Base-by-base conservation (phyloP, 2,329 filamentous ascomycete genomes). In the Raffaelea albimanens region DNA sequence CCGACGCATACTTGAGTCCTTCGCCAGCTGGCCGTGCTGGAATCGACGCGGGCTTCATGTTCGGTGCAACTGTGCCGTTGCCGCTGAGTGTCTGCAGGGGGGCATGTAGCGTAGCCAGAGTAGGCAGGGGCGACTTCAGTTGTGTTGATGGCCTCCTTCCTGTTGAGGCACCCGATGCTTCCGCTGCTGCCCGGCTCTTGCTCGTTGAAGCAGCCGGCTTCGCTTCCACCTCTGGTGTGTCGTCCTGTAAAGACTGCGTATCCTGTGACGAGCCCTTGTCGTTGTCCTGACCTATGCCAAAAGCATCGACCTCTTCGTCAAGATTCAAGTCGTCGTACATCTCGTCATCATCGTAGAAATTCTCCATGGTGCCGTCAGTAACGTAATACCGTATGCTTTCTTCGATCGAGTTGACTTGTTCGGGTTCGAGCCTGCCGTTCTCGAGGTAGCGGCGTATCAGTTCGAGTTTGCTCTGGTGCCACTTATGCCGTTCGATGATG, bases 361-460 rank as follows among this genome's bases (percentile, higher is more conserved):
- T 91, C 41, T 87, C 78, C 56, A 87, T 88, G 68, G 85, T 82
- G 56, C 89, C 89, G 62, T 93, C 89, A 47, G 90, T 82, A 43
- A 97, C 89, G 63, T 97, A 98, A 68, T 96, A 96, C 58, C 83
- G 83, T 64, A 98, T 97, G 63, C 81, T 84, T 57, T 97, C 91
- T 63, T 96, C 87, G 46, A 97, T 71, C 2, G 93, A 87, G 54
- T 80, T 83, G 56, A 98, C 90, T 63, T 93, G 83, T 5, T 90
- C 86, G 19, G 84, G 77, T 49, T 97, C 91, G 56, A 97, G 79
- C 53, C 84, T 87, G 49, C 89, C 91, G 61, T 98, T 98, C 62
- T 97, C 90, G 55, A 98, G 70, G 23, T 88, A 87, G 56, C 93
- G 82, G 58, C 91, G 80, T 59, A 97, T 81, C 50, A 97, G 75